Base-by-base conservation (phyloP, 495 filamentous ascomycete species). In the Penicillium dipodomyicola region DNA sequence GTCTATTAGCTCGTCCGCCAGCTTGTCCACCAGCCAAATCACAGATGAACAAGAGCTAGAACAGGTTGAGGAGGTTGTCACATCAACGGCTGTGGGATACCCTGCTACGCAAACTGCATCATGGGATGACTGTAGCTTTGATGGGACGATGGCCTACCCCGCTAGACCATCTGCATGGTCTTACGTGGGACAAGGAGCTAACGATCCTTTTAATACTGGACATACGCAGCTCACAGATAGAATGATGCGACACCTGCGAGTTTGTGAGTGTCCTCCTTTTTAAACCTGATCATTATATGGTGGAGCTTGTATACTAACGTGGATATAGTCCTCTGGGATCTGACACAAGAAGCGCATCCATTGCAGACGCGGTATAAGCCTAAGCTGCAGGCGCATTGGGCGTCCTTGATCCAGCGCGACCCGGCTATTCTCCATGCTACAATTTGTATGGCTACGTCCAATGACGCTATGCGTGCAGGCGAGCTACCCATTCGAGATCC, bases 361-460 rank as follows among this genome's bases (percentile, higher is more conserved):
- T 64, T 79, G 40, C 71, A 73, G 35, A 67, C 62, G 23, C 72
- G 69, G 11, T 74, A 73, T 59, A 69, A 71, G 9, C 65, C 66
- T 1, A 74, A 72, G 35, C 43, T 79, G 27, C 69, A 72, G 58
- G 67, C 64, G 5, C 76, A 79, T 61, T 79, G 76, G 74, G 65
- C 64, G 6, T 52, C 72, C 10, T 59, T 79, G 25, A 69, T 76
- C 10, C 73, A 71, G 54, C 64, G 63, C 1, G 75, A 75, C 48
- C 76, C 76, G 8, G 72, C 73, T 8, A 69, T 70, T 35, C 55
- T 79, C 19, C 75, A 79, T 51, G 73, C 74, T 19, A 68, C 64
- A 30, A 77, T 79, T 37, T 77, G 74, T 50, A 72, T 76, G 60
- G 72, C 72, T 4, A 70, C 73, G 8, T 73, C 76, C 10, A 76